These are phyloP conservation scores for Lunularia cruciata DNA, from an alignment of 225 moss, liverwort and hornwort genomes.

Conservation along the genomic window DNA sequence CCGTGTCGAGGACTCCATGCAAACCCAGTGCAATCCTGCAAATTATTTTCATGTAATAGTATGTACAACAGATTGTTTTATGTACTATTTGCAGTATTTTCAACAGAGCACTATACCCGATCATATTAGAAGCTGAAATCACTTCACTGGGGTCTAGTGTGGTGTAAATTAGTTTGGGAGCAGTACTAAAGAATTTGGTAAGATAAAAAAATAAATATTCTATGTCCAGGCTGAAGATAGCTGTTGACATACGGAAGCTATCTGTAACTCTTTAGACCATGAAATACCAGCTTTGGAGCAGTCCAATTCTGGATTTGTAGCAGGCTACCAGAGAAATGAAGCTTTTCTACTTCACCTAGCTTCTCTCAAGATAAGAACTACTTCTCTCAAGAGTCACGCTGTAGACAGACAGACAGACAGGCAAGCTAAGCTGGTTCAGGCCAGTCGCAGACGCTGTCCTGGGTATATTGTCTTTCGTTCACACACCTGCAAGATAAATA, in stretches of 20 bases:
- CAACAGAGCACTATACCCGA: slow-evolving; percentile 11
- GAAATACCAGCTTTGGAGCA: neutral
- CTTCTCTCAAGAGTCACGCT: slow-evolving; percentile 4
- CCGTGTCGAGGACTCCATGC: neutral
- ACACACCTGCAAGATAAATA: slow-evolving; percentile 29
- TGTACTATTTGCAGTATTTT: neutral
- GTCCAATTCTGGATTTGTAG: neutral
- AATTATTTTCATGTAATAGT: slow-evolving; percentile 7
- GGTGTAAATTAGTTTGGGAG: slow-evolving; percentile 10
- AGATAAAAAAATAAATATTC: neutral
- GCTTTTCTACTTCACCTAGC: neutral
- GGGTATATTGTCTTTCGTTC: slow-evolving; percentile 41
- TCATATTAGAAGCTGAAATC: neutral
- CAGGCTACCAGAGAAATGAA: neutral
- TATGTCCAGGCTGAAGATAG: neutral
- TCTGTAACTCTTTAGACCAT: neutral
- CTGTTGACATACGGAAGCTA: neutral
- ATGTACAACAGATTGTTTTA: slow-evolving; percentile 13
- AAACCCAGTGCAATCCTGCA: slow-evolving; percentile 6
- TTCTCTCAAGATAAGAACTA: neutral
- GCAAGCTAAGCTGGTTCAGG: slow-evolving; percentile 12
- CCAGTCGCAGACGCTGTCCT: slow-evolving; percentile 42
- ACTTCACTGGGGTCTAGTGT: neutral
- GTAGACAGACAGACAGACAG: neutral
- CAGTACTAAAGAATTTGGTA: slow-evolving; percentile 1